These are phyloP conservation scores for Lepiota venenata DNA, from an alignment of 768 basidiomycete species.

Conservation along the genomic window DNA sequence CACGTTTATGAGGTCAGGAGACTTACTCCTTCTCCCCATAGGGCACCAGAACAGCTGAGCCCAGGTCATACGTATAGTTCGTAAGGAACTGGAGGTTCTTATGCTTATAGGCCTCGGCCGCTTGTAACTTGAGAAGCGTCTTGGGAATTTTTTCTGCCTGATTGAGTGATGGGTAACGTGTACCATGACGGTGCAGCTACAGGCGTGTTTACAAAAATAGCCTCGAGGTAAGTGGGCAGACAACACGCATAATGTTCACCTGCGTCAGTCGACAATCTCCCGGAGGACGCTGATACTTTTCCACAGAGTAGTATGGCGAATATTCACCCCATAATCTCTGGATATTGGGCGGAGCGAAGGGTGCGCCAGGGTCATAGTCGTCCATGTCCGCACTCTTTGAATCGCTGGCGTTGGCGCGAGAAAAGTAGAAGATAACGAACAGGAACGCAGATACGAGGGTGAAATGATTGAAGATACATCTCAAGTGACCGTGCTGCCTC, in stretches of 20 bases:
- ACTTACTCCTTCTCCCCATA: constrained; percentile 65
- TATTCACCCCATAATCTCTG: constrained; percentile 53
- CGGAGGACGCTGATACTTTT: constrained; percentile 43
- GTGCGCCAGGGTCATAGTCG: constrained; percentile 2
- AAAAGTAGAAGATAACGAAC: background rate
- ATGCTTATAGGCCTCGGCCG: constrained; percentile 41
- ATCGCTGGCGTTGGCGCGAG: too few species aligned
- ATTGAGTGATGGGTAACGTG: constrained; percentile 65
- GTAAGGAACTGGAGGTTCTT: constrained; percentile 52
- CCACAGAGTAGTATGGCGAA: constrained; percentile 54
- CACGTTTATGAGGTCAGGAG: too few species aligned
- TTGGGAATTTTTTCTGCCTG: constrained; percentile 38
- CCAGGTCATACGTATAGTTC: constrained; percentile 57
- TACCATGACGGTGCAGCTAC: constrained; percentile 79
- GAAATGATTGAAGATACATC: background rate
- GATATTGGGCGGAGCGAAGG: constrained; percentile 8
- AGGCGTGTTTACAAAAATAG: background rate
- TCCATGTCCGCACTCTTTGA: background rate
- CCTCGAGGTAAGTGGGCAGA: background rate
- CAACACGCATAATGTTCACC: constrained; percentile 27
- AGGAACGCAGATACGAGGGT: background rate
- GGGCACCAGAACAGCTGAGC: constrained; percentile 53
- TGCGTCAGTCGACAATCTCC: constrained; percentile 51
- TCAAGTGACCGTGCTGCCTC: background rate
- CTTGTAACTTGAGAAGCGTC: constrained; percentile 52